phyloP scores from a whole-genome alignment of 2,329 filamentous ascomycete genomes.

The Diaporthe velutina region DNA sequence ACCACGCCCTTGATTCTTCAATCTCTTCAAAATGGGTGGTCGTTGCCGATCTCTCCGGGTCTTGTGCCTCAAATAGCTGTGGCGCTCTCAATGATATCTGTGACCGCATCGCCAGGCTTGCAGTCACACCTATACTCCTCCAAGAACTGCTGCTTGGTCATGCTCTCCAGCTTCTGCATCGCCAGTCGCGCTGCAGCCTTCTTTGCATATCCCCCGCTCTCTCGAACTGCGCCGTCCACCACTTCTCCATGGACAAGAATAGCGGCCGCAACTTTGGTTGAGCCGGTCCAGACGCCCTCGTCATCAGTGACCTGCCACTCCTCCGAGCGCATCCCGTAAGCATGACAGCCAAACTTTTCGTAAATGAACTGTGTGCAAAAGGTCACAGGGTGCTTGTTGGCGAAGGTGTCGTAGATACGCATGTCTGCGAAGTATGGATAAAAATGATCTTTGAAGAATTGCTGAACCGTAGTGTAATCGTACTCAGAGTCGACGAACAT shows the following conservation, averaged over 20 bases:
- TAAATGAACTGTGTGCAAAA: conserved; percentile 75
- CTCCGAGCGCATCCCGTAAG: conserved; percentile 67
- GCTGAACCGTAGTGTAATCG: conserved; percentile 78
- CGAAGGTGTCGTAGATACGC: conserved; percentile 87
- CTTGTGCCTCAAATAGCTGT: conserved; percentile 34
- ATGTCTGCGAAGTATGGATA: conserved; percentile 87
- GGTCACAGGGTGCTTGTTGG: conserved; percentile 87
- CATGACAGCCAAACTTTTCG: conserved; percentile 73
- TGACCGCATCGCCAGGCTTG: conserved; percentile 41
- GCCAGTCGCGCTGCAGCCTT: conserved; percentile 73
- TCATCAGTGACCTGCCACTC: conserved; percentile 57
- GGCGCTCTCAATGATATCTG: conserved; percentile 38
- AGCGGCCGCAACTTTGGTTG: conserved; percentile 72
- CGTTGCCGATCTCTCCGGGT: conserved; percentile 24
- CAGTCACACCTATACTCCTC: conserved; percentile 75
- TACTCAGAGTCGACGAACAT: conserved; percentile 92
- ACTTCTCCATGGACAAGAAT: conserved; percentile 82
- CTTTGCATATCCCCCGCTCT: conserved; percentile 81
- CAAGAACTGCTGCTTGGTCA: conserved; percentile 70
- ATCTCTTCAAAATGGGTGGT: background rate
- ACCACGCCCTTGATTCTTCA: background rate
- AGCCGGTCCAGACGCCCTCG: conserved; percentile 41
- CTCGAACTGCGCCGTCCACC: conserved; percentile 71
- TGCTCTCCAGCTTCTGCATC: conserved; percentile 58
- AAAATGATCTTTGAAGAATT: conserved; percentile 83